These are phyloP conservation scores for Phytophthora aleatoria DNA, from an alignment of 352 stramenopile genomes.

Conservation along the genomic window DNA sequence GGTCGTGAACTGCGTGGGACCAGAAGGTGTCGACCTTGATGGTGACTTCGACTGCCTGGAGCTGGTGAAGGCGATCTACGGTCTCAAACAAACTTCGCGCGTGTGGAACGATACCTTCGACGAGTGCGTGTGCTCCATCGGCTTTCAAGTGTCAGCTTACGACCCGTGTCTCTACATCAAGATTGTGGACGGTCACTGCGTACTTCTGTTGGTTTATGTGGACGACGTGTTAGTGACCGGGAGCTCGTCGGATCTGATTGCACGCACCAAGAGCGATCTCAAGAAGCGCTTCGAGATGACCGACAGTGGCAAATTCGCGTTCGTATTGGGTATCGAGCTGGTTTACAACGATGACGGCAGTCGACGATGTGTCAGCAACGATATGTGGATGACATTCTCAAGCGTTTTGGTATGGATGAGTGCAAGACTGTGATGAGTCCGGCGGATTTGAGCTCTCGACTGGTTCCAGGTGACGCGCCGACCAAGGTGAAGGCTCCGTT, in stretches of 20 bases:
- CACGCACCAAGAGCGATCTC: not conserved
- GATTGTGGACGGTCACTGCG: constrained; percentile 1
- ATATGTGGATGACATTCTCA: constrained; percentile 4
- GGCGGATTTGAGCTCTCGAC: not conserved
- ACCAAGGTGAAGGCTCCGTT: constrained; percentile 10
- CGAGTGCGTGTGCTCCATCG: constrained; percentile 2
- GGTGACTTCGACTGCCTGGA: constrained; percentile 7
- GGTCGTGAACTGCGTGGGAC: constrained; percentile 2
- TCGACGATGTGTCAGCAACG: not conserved
- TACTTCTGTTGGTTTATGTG: not conserved
- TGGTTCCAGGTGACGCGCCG: not conserved
- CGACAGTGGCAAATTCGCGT: not conserved
- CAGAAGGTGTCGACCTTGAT: not conserved
- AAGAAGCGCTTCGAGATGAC: constrained; percentile 1
- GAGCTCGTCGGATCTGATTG: not conserved
- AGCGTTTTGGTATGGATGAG: constrained; percentile 4
- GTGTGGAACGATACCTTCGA: constrained; percentile 18
- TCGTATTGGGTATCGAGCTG: constrained; percentile 1
- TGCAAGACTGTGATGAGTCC: not conserved
- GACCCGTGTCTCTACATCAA: not conserved
- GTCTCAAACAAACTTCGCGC: constrained; percentile 12
- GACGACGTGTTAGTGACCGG: not conserved
- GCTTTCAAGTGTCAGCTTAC: not conserved
- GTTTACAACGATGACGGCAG: not conserved
- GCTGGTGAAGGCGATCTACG: constrained; percentile 16